Evolutionary conservation across 2,329 filamentous ascomycete species (phyloP).

Genomic region (Trichophyton mentagrophytes): DNA sequence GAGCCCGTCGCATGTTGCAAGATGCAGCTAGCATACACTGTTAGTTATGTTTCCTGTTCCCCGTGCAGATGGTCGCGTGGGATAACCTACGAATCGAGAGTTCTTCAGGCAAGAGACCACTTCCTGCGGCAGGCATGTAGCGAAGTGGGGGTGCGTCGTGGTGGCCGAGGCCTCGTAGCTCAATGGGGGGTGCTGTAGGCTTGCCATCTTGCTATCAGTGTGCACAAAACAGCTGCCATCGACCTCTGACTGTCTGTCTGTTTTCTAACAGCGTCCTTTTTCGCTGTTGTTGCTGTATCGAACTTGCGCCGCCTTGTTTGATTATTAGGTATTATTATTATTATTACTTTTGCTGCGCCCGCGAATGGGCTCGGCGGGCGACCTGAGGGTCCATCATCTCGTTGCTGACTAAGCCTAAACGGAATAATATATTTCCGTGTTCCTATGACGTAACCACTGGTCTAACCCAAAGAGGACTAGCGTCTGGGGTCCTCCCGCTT

Average conservation of each 20-base stretch:
- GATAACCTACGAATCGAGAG: slow-evolving; percentile 66
- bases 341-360: neutral
- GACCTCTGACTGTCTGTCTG: neutral
- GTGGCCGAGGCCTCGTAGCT: slow-evolving; percentile 65
- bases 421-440: neutral
- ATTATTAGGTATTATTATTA: neutral
- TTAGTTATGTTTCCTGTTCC: slow-evolving; percentile 1
- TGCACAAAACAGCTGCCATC: neutral
- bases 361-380: too few relatives aligned
- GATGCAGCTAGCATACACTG: slow-evolving; percentile 57
- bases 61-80: slow-evolving; percentile 10
- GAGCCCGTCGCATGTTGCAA: slow-evolving; percentile 76
- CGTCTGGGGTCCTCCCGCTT: neutral
- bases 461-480: slow-evolving; percentile 3
- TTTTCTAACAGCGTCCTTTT: neutral
- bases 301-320: neutral
- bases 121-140: slow-evolving; percentile 61
- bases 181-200: slow-evolving; percentile 50
- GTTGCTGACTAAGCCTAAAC: neutral
- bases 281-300: neutral
- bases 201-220: neutral
- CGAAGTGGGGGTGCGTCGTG: slow-evolving; percentile 56
- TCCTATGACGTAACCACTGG: neutral
- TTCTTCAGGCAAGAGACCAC: slow-evolving; percentile 88
- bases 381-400: neutral